phyloP scores from a whole-genome alignment of 1,139 yeast species.

The Eremothecium coryli region DNA sequence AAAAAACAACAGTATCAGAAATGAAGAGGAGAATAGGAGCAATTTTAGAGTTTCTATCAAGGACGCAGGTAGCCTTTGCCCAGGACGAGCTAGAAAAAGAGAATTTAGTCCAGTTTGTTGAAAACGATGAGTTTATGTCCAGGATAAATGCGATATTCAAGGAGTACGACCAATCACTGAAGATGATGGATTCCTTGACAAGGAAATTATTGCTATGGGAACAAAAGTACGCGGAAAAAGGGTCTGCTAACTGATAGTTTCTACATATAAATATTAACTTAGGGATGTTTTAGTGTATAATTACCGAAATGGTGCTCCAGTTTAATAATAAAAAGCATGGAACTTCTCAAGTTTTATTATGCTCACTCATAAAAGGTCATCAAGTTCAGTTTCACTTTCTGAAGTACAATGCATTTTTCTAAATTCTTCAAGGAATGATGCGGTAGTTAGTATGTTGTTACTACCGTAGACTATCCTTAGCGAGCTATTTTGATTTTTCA shows the following conservation, averaged over 20 bases:
- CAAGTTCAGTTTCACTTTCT: conserved; percentile 6
- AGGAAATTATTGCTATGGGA: conserved; percentile 68
- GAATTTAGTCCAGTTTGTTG: conserved; percentile 36
- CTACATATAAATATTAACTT: neutral
- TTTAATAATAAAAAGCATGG: no score
- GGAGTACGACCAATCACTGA: conserved; percentile 49
- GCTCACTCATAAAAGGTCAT: conserved; percentile 6
- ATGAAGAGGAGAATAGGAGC: conserved; percentile 82
- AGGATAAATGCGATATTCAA: conserved; percentile 33
- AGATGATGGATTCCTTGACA: conserved; percentile 59
- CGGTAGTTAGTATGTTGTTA: conserved; percentile 55
- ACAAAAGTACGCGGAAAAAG: conserved; percentile 36
- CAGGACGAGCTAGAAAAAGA: conserved; percentile 53
- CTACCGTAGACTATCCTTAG: conserved; percentile 68
- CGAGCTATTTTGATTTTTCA: conserved; percentile 33
- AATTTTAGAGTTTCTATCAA: conserved; percentile 75
- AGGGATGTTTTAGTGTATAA: neutral
- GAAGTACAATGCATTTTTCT: conserved; percentile 2
- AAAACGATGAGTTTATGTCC: conserved; percentile 31
- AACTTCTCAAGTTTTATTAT: neutral
- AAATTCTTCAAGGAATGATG: conserved; percentile 38
- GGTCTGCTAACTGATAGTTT: conserved; percentile 2
- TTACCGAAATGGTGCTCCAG: neutral
- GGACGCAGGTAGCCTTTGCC: conserved; percentile 70
- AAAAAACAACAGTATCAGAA: conserved; percentile 62